Conservation (phyloP, 2,329 filamentous ascomycete genomes). For the Madurella mycetomatis region DNA sequence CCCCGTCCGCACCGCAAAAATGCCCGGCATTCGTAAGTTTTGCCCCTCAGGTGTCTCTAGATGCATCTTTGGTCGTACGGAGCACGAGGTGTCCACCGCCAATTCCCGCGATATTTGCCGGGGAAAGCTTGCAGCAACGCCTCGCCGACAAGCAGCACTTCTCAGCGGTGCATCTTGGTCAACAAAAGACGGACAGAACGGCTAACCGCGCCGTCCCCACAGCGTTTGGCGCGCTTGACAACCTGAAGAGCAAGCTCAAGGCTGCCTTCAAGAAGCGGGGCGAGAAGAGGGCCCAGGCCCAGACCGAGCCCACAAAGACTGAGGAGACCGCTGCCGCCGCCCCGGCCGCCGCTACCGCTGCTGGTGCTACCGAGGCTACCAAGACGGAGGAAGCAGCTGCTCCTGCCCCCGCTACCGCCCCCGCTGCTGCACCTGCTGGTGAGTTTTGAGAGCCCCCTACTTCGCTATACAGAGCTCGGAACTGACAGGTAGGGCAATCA, state of each 20-base stretch:
- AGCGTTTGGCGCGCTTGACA: conserved; percentile 50
- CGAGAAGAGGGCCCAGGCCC: conserved; percentile 31
- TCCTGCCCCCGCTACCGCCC: conserved; percentile 17
- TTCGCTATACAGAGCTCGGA: not conserved
- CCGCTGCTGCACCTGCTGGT: conserved; percentile 23
- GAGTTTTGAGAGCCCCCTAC: conserved; percentile 14
- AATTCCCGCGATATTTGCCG: not conserved
- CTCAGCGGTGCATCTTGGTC: not conserved
- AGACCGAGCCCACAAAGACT: conserved; percentile 27
- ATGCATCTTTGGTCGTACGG: conserved; percentile 10
- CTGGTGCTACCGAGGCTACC: conserved; percentile 26
- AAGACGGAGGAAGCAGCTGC: conserved; percentile 31
- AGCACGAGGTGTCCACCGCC: not conserved
- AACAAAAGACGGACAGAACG: not conserved
- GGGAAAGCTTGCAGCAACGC: too few relatives aligned
- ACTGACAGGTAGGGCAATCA: not conserved
- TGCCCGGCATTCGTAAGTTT: conserved; percentile 52
- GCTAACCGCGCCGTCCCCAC: conserved; percentile 6
- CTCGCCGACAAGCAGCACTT: not conserved
- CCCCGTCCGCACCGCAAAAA: conserved; percentile 32
- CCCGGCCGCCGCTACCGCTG: conserved; percentile 21
- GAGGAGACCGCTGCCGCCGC: conserved; percentile 31
- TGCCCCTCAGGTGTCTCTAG: conserved; percentile 14
- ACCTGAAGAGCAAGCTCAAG: conserved; percentile 54
- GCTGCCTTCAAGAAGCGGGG: conserved; percentile 47